Conservation (phyloP, 768 basidiomycete genomes). For the Hemileccinum rubropunctum region DNA sequence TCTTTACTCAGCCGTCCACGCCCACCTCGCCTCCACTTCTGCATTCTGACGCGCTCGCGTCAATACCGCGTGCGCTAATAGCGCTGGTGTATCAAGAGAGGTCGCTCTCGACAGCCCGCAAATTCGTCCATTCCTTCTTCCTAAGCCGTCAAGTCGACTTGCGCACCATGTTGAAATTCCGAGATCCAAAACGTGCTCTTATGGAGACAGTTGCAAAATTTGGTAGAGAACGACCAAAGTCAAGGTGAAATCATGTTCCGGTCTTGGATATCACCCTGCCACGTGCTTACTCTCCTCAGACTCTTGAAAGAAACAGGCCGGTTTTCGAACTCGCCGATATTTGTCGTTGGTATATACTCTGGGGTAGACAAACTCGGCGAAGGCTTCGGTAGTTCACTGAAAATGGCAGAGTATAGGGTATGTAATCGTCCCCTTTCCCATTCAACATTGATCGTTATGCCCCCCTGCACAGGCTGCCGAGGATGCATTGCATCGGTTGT, state of each 20-base stretch:
- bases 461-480: slow-evolving; percentile 66
- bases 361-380: slow-evolving; percentile 86
- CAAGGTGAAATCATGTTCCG: slow-evolving; percentile 45
- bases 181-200: slow-evolving; percentile 77
- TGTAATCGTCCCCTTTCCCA: slow-evolving; percentile 16
- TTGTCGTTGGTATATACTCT: slow-evolving; percentile 93
- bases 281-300: slow-evolving; percentile 36
- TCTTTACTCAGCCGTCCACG: slow-evolving; percentile 43
- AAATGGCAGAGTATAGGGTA: slow-evolving; percentile 94
- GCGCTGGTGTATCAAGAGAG: slow-evolving; percentile 87
- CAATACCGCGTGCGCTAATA: slow-evolving; percentile 81
- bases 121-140: slow-evolving; percentile 89
- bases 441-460: background rate
- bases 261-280: background rate
- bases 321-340: slow-evolving; percentile 85
- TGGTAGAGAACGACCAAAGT: slow-evolving; percentile 61
- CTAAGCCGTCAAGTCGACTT: slow-evolving; percentile 83
- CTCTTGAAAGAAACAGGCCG: slow-evolving; percentile 92
- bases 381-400: slow-evolving; percentile 88
- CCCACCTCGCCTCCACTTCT: slow-evolving; percentile 50
- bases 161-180: slow-evolving; percentile 73
- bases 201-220: slow-evolving; percentile 70
- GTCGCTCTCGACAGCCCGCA: slow-evolving; percentile 81
- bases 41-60: slow-evolving; percentile 86
- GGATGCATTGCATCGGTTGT: slow-evolving; percentile 78